A percentile compares a stretch with the other conserved stretches of the same genome.
phyloP scores from a whole-genome alignment of 371 early-diverging fungal species.

The Mortierella sp. region DNA sequence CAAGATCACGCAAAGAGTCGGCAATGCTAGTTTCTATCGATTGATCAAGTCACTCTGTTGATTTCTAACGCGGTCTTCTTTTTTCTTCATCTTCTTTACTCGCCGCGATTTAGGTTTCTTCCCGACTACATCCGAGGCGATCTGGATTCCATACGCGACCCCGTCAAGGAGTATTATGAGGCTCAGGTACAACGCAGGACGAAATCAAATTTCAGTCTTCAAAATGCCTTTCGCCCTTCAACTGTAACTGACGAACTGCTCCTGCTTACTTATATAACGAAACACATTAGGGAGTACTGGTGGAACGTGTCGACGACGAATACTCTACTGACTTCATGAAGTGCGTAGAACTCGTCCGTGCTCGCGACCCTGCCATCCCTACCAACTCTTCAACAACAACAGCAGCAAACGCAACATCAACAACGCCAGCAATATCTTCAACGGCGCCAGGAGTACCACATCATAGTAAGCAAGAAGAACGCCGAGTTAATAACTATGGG shows the following conservation, averaged over 20 bases:
- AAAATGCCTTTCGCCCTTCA: neutral
- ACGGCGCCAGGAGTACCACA: neutral
- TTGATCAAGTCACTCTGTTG: neutral
- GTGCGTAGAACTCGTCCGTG: slow-evolving; percentile 66
- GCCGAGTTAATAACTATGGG: slow-evolving; percentile 59
- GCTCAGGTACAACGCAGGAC: slow-evolving; percentile 56
- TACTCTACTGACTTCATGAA: slow-evolving; percentile 92
- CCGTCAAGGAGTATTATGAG: slow-evolving; percentile 77
- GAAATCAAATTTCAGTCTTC: neutral
- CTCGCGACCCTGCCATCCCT: slow-evolving; percentile 28
- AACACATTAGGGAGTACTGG: slow-evolving; percentile 61
- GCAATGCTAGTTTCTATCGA: neutral
- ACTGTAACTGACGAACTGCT: neutral
- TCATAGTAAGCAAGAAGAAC: slow-evolving; percentile 7
- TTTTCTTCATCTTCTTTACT: neutral
- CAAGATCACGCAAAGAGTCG: neutral
- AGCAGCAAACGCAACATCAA: neutral
- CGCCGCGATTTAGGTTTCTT: slow-evolving; percentile 63
- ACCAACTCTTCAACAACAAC: neutral
- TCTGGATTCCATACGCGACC: slow-evolving; percentile 82
- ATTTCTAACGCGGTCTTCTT: neutral
- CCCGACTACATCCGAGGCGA: slow-evolving; percentile 91
- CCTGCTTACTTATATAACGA: no score
- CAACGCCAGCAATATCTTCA: neutral
- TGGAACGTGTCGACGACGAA: slow-evolving; percentile 70